Evolutionary conservation across 179 eudicot genomes (phyloP).

Genomic region (Beta macrorhiza): DNA sequence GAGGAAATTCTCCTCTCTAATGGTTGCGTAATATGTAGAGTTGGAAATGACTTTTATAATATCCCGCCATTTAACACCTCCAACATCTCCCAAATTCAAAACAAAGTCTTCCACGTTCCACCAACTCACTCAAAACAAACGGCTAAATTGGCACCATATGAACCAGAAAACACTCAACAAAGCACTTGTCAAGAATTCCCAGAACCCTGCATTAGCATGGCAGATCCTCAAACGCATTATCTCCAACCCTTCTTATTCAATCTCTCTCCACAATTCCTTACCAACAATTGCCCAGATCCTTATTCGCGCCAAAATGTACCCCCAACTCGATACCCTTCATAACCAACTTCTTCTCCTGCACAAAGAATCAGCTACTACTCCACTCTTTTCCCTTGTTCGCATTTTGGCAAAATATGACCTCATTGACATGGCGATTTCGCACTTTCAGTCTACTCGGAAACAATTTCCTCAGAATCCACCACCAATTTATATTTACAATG

Average conservation of each 20-base stretch:
- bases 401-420: constrained; percentile 50
- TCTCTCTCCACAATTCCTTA: constrained; percentile 33
- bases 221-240: constrained; percentile 64
- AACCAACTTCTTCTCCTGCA: constrained; percentile 42
- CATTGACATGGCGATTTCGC: constrained; percentile 48
- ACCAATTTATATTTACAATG: constrained; percentile 51
- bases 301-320: constrained; percentile 61
- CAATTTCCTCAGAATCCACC: constrained; percentile 44
- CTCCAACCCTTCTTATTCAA: constrained; percentile 31
- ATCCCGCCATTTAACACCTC: background rate
- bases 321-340: constrained; percentile 54
- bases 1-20: too few species aligned
- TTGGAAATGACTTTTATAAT: background rate
- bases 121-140: background rate
- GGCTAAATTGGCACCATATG: constrained; percentile 13
- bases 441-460: constrained; percentile 53
- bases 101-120: background rate
- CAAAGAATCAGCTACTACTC: constrained; percentile 9
- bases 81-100: too few species aligned
- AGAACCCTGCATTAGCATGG: constrained; percentile 81
- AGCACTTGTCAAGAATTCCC: constrained; percentile 51
- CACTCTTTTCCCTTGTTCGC: constrained; percentile 36
- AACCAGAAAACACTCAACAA: constrained; percentile 37
- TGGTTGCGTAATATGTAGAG: too few species aligned
- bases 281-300: constrained; percentile 53